phyloP scores from a whole-genome alignment of 2,329 filamentous ascomycete genomes.

The Botryosphaeria agaves region DNA sequence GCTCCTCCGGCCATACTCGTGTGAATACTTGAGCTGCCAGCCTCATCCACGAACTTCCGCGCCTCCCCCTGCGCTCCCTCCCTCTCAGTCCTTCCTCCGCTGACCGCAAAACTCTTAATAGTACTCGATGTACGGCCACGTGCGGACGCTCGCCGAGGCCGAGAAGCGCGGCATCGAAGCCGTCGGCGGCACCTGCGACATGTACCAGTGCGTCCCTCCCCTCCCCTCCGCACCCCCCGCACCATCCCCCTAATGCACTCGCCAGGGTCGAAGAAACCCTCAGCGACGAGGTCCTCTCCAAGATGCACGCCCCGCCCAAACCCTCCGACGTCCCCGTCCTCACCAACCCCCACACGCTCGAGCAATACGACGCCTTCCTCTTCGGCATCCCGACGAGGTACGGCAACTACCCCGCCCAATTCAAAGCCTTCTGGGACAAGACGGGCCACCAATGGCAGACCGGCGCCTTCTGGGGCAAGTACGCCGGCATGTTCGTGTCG shows the following conservation, averaged over 20 bases:
- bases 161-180: conserved; percentile 82
- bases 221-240: not conserved
- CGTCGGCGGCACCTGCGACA: conserved; percentile 63
- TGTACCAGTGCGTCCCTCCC: conserved; percentile 51
- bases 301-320: conserved; percentile 85
- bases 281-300: conserved; percentile 58
- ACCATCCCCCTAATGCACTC: not conserved
- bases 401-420: conserved; percentile 94
- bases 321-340: conserved; percentile 43
- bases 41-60: no score
- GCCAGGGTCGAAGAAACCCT: conserved; percentile 70
- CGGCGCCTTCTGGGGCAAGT: conserved; percentile 72
- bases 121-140: conserved; percentile 94
- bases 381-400: conserved; percentile 91
- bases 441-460: conserved; percentile 69
- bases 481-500: conserved; percentile 78
- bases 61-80: conserved; percentile 2
- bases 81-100: not conserved
- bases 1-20: no score
- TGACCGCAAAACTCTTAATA: conserved; percentile 16
- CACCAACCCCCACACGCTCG: conserved; percentile 42
- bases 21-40: no score
- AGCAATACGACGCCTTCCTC: conserved; percentile 72
- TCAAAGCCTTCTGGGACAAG: conserved; percentile 86
- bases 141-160: conserved; percentile 66